phyloP scores from a whole-genome alignment of 768 basidiomycete species.

The Tephrocybe rancida region DNA sequence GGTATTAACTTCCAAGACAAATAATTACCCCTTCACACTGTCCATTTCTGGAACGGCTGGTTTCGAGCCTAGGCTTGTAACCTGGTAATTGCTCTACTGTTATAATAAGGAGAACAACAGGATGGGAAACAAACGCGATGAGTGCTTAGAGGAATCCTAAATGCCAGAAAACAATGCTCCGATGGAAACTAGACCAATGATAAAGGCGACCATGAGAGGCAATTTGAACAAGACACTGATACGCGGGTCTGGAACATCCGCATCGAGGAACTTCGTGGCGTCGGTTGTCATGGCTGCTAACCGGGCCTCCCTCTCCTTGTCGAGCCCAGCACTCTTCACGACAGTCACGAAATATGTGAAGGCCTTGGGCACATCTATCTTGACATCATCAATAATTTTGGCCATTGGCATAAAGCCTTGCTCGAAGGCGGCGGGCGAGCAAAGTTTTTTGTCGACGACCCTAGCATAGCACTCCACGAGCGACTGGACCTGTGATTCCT shows the following conservation, averaged over 20 bases:
- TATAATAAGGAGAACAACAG: conserved; percentile 18
- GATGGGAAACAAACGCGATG: conserved; percentile 17
- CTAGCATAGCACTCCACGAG: conserved; percentile 75
- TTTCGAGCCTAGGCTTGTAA: no score
- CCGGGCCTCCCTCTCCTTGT: conserved; percentile 57
- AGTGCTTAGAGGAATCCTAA: conserved; percentile 14
- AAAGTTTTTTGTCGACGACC: conserved; percentile 60
- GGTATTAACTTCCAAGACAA: no score
- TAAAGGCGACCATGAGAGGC: conserved; percentile 21
- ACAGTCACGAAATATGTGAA: conserved; percentile 75
- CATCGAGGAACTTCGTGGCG: conserved; percentile 57
- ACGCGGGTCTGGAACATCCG: conserved; percentile 54
- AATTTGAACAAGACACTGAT: conserved; percentile 26
- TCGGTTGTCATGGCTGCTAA: conserved; percentile 66
- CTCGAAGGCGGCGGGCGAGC: conserved; percentile 65
- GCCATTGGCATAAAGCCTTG: conserved; percentile 70
- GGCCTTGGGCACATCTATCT: conserved; percentile 89
- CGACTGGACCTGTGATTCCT: conserved; percentile 77
- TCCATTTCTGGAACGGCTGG: no score
- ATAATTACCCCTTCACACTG: no score
- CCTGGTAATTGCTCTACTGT: conserved; percentile 18
- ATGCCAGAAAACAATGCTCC: conserved; percentile 10
- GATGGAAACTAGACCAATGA: conserved; percentile 4
- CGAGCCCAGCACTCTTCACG: conserved; percentile 69
- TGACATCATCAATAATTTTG: conserved; percentile 85